A percentile compares a stretch with the other conserved stretches of the same genome.
phyloP scores from a whole-genome alignment of 1,284 basidiomycete genomes.

The Malassezia nana region DNA sequence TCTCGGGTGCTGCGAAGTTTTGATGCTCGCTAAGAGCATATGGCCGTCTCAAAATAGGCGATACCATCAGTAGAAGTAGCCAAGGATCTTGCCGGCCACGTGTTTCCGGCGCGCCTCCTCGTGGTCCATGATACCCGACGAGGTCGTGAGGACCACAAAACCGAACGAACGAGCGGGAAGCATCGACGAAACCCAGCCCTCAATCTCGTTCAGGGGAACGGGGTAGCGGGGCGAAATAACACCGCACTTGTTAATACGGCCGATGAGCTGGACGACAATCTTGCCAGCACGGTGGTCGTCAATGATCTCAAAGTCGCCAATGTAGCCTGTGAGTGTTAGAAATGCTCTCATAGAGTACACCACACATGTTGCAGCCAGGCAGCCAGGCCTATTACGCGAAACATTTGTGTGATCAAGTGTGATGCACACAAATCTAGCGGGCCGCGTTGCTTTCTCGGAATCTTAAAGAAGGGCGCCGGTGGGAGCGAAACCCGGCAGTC shows the following conservation, averaged over 20 bases:
- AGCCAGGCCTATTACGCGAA: constrained; percentile 8
- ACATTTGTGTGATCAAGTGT: neutral
- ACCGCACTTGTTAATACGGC: constrained; percentile 90
- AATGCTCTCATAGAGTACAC: neutral
- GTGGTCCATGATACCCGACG: constrained; percentile 96
- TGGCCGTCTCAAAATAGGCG: neutral
- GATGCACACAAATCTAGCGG: constrained; percentile 4
- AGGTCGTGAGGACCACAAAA: constrained; percentile 92
- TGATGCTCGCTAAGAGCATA: constrained; percentile 1
- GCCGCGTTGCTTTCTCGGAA: constrained; percentile 39
- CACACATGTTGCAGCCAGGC: constrained; percentile 21
- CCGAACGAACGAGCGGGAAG: constrained; percentile 72
- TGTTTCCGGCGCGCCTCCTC: constrained; percentile 98
- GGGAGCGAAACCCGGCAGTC: constrained; percentile 30
- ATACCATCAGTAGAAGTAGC: constrained; percentile 46
- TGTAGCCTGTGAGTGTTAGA: constrained; percentile 66
- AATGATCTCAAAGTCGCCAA: constrained; percentile 97
- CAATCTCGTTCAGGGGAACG: constrained; percentile 82
- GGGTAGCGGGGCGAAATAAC: constrained; percentile 99
- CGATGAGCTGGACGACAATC: constrained; percentile 96
- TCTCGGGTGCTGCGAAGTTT: constrained; percentile 14
- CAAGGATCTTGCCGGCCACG: constrained; percentile 68
- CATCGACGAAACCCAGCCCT: constrained; percentile 59
- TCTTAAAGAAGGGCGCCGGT: constrained; percentile 46
- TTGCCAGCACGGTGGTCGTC: constrained; percentile 99